These are phyloP conservation scores for Lathyrus sativus DNA, from an alignment of 306 rosid species.

Conservation along the genomic window DNA sequence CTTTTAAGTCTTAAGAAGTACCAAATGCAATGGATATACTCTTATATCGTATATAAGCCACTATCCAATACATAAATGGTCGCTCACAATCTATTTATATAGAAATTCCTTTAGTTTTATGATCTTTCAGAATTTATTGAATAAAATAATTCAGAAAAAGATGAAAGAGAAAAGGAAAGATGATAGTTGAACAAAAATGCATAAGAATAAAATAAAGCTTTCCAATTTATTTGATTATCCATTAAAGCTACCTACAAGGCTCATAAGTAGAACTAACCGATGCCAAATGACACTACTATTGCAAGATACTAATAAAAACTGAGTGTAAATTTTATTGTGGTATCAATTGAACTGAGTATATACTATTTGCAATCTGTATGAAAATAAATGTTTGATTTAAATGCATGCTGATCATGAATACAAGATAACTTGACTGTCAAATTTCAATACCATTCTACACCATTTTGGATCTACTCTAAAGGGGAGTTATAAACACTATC, in stretches of 20 bases:
- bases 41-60: background rate
- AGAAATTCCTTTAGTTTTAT: background rate
- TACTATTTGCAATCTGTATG: conserved; percentile 17
- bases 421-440: conserved; percentile 18
- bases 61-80: conserved; percentile 1
- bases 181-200: conserved; percentile 7
- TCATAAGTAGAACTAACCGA: conserved; percentile 16
- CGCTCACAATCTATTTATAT: background rate
- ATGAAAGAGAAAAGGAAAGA: conserved; percentile 3
- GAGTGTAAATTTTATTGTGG: conserved; percentile 10
- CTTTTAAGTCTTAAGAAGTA: background rate
- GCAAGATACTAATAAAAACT: conserved; percentile 7
- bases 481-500: conserved; percentile 8
- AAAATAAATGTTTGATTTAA: conserved; percentile 10
- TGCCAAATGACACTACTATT: conserved; percentile 21
- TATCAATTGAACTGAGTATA: conserved; percentile 12
- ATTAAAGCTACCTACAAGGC: conserved; percentile 2
- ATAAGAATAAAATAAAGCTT: conserved; percentile 5
- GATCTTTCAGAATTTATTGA: background rate
- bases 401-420: background rate
- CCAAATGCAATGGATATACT: background rate
- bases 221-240: conserved; percentile 6
- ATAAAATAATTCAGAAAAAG: background rate
- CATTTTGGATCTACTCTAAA: conserved; percentile 27
- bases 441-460: conserved; percentile 2